Evolutionary conservation across 345 rosid species (phyloP).

Genomic region (Hypericum androsaemum): DNA sequence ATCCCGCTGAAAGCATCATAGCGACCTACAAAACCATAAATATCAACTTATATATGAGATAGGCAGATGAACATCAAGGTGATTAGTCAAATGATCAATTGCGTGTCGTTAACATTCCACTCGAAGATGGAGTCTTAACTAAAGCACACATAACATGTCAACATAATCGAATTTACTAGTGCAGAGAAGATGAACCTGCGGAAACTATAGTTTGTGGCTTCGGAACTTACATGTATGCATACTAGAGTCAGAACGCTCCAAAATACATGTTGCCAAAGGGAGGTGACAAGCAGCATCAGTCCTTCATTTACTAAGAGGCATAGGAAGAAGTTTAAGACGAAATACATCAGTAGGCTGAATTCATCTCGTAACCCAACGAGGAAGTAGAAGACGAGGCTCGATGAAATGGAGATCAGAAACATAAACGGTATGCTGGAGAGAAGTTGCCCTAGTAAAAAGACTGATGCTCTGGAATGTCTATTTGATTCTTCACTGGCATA

Average conservation of each 20-base stretch:
- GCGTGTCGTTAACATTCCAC: no score
- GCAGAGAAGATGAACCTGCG: no score
- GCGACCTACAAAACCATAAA: slow-evolving; percentile 48
- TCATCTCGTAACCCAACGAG: slow-evolving; percentile 72
- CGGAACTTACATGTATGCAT: slow-evolving; percentile 53
- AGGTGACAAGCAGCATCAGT: slow-evolving; percentile 51
- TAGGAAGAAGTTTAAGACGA: slow-evolving; percentile 87
- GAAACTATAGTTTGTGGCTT: neutral
- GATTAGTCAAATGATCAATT: neutral
- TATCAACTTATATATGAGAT: neutral
- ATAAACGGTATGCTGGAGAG: slow-evolving; percentile 93
- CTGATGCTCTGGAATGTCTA: slow-evolving; percentile 84
- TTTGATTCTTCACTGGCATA: slow-evolving; percentile 78
- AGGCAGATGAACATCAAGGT: neutral
- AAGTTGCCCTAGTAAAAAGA: slow-evolving; percentile 82
- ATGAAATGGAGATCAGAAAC: slow-evolving; percentile 90
- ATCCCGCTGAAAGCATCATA: slow-evolving; percentile 98
- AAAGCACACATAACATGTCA: no score
- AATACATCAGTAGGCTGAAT: slow-evolving; percentile 96
- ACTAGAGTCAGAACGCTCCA: slow-evolving; percentile 62
- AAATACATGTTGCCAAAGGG: slow-evolving; percentile 68
- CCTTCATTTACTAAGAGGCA: slow-evolving; percentile 93
- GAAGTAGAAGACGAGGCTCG: slow-evolving; percentile 93
- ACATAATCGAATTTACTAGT: no score
- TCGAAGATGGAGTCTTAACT: no score